These are phyloP conservation scores for Digitaria exilis DNA, from an alignment of 202 grass and related monocot genomes.

Conservation along the genomic window DNA sequence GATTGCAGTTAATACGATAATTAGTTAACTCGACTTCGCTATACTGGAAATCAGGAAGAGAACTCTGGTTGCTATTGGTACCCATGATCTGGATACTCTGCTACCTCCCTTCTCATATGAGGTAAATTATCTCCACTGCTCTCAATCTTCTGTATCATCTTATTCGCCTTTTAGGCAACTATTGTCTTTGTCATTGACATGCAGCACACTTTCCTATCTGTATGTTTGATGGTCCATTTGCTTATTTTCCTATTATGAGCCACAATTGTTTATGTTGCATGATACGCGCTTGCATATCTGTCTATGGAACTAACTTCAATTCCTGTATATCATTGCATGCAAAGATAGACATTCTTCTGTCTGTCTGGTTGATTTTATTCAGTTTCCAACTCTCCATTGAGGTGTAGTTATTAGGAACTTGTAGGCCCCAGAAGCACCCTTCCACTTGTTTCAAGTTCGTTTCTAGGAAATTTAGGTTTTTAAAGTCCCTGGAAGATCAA, in stretches of 20 bases:
- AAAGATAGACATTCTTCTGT: background rate
- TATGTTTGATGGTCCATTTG: background rate
- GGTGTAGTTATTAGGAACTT: slow-evolving; percentile 24
- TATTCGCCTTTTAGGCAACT: background rate
- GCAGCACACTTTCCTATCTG: background rate
- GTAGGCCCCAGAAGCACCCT: background rate
- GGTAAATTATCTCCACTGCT: slow-evolving; percentile 52
- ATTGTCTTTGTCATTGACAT: background rate
- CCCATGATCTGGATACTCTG: slow-evolving; percentile 93
- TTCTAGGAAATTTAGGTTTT: background rate
- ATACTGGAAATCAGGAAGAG: slow-evolving; percentile 65
- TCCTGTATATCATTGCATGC: background rate
- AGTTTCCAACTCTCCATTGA: too few species aligned
- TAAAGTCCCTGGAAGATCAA: background rate
- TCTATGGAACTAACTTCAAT: background rate
- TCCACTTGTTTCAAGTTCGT: background rate
- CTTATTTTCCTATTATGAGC: background rate
- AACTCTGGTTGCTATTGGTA: slow-evolving; percentile 95
- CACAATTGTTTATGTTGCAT: background rate
- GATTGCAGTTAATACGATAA: slow-evolving; percentile 1
- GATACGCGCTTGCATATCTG: background rate
- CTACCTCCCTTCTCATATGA: slow-evolving; percentile 88
- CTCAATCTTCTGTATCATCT: slow-evolving; percentile 1
- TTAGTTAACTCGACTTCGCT: slow-evolving; percentile 11
- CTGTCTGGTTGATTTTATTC: slow-evolving; percentile 10